phyloP scores from a whole-genome alignment of 164 flowering plant genomes.

The Berberis vulgaris region DNA sequence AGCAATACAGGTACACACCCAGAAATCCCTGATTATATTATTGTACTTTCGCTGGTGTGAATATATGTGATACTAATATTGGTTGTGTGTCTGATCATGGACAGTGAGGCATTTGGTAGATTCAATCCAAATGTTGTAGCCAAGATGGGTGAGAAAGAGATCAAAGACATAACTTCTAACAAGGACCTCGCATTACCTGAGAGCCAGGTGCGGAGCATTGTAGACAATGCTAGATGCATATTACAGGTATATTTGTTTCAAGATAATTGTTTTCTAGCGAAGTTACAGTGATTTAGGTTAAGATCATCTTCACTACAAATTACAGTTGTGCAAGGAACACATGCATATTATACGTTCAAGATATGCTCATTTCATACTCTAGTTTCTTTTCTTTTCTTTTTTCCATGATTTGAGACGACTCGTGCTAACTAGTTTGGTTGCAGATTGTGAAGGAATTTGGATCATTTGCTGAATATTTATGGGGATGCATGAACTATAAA shows the following conservation, averaged over 20 bases:
- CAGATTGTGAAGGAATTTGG: constrained; percentile 67
- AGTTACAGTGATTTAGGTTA: no score
- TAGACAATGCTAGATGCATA: constrained; percentile 83
- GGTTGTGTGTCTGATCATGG: background rate
- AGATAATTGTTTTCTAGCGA: background rate
- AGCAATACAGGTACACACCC: constrained; percentile 42
- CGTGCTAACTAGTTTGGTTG: background rate
- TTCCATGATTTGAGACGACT: no score
- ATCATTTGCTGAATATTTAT: constrained; percentile 69
- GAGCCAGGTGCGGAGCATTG: constrained; percentile 69
- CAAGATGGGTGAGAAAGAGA: constrained; percentile 69
- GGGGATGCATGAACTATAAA: constrained; percentile 63
- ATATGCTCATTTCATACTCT: background rate
- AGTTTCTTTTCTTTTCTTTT: no score
- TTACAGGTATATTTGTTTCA: constrained; percentile 38
- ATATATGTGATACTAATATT: background rate
- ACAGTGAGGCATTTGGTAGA: constrained; percentile 56
- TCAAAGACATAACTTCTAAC: constrained; percentile 44
- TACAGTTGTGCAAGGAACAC: no score
- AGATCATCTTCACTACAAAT: no score
- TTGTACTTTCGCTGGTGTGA: background rate
- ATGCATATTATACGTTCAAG: no score
- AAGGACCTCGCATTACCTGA: constrained; percentile 53
- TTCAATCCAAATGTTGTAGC: constrained; percentile 55
- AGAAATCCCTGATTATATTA: no score